Conservation (phyloP, 768 basidiomycete species). For the Amanita rimosa region DNA sequence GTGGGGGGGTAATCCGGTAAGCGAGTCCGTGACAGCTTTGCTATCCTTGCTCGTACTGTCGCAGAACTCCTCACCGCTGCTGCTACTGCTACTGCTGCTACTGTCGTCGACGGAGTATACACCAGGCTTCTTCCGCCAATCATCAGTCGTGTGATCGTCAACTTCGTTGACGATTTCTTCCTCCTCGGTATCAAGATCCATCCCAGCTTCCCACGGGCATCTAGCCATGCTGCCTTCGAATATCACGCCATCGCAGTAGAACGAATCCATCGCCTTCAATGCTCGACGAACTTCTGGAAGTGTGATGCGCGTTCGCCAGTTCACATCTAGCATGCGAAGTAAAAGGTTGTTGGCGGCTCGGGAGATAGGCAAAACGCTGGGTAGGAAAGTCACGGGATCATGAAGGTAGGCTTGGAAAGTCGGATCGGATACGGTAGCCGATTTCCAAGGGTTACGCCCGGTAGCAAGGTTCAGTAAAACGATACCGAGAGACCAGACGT, state of each 20-base stretch:
- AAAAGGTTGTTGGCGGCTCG: slow-evolving; percentile 62
- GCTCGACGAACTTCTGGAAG: slow-evolving; percentile 43
- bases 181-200: slow-evolving; percentile 26
- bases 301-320: slow-evolving; percentile 49
- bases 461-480: slow-evolving; percentile 95
- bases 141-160: neutral
- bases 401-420: slow-evolving; percentile 85
- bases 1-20: slow-evolving; percentile 4
- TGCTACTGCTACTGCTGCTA: slow-evolving; percentile 5
- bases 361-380: slow-evolving; percentile 75
- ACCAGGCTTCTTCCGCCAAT: slow-evolving; percentile 4
- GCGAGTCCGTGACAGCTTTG: slow-evolving; percentile 1
- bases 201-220: slow-evolving; percentile 67
- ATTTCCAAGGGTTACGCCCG: slow-evolving; percentile 98
- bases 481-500: slow-evolving; percentile 96
- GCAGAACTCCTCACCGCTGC: slow-evolving; percentile 1
- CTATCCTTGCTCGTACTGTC: neutral
- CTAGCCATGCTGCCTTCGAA: slow-evolving; percentile 77
- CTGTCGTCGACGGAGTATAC: slow-evolving; percentile 6
- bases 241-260: slow-evolving; percentile 65
- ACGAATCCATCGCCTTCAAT: slow-evolving; percentile 44
- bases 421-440: slow-evolving; percentile 77
- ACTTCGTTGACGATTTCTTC: slow-evolving; percentile 1
- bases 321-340: slow-evolving; percentile 58
- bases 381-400: slow-evolving; percentile 72